phyloP scores from a whole-genome alignment of 1,284 basidiomycete genomes.

The Cutaneotrichosporon sp. region DNA sequence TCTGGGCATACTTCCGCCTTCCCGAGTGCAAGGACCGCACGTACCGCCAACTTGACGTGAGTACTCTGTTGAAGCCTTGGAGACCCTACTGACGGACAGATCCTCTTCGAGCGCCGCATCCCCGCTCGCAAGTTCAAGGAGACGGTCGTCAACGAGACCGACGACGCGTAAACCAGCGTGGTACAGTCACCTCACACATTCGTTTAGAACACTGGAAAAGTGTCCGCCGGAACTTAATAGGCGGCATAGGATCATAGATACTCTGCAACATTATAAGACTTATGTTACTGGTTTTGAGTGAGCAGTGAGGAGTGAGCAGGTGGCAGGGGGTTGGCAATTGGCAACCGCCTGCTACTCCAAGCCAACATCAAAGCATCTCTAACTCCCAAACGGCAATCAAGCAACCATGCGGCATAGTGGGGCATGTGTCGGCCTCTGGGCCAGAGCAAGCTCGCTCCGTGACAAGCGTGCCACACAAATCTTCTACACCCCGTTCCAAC shows the following conservation, averaged over 20 bases:
- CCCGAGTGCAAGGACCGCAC: constrained; percentile 47
- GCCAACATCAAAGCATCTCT: no score
- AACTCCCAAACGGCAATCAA: no score
- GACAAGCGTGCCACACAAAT: no score
- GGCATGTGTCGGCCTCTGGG: no score
- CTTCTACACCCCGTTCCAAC: no score
- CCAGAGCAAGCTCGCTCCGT: no score
- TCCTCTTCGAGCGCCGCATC: constrained; percentile 40
- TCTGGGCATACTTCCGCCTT: constrained; percentile 33
- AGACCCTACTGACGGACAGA: neutral
- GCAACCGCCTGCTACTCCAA: no score
- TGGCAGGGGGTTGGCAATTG: no score
- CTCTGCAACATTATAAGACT: neutral
- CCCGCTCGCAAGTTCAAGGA: constrained; percentile 33
- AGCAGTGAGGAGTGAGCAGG: neutral
- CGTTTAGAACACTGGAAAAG: neutral
- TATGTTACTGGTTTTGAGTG: neutral
- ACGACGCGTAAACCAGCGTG: constrained; percentile 1
- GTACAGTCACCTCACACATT: no score
- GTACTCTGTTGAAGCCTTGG: neutral
- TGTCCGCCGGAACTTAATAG: neutral
- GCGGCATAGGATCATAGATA: neutral
- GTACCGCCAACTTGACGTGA: constrained; percentile 52
- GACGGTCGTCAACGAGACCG: constrained; percentile 25
- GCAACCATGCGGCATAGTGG: no score